phyloP scores from a whole-genome alignment of 2,329 filamentous ascomycete genomes.

The Spiromastix sp. region DNA sequence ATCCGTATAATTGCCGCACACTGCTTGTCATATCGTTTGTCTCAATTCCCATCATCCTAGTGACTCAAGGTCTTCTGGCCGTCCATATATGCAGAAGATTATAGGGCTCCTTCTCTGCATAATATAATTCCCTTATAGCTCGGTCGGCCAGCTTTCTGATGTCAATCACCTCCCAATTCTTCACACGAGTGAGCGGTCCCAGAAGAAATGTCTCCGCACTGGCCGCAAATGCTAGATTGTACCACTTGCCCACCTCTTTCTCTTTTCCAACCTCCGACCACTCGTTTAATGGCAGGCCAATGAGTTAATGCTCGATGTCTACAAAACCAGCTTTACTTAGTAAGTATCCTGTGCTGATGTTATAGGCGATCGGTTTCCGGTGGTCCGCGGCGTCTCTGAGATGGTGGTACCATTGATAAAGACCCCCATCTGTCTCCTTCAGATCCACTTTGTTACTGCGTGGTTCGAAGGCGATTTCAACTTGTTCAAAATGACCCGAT shows the following conservation, averaged over 20 bases:
- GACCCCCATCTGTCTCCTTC: conserved; percentile 33
- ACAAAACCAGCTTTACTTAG: conserved; percentile 66
- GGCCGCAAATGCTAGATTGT: conserved; percentile 66
- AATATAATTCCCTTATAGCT: conserved; percentile 59
- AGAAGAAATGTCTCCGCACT: conserved; percentile 64
- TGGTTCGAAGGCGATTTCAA: conserved; percentile 78
- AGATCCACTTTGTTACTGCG: conserved; percentile 50
- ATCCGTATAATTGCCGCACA: too few species aligned
- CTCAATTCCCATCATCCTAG: too few species aligned
- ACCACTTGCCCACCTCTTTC: conserved; percentile 67
- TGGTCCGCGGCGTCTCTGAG: conserved; percentile 58
- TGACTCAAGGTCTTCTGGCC: too few species aligned
- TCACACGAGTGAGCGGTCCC: conserved; percentile 59
- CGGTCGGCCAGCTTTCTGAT: conserved; percentile 52
- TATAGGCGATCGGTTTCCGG: conserved; percentile 56
- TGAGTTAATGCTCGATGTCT: conserved; percentile 61
- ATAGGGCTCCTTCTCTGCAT: conserved; percentile 58
- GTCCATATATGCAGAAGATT: conserved; percentile 44
- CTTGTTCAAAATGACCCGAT: conserved; percentile 68
- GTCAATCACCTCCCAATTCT: conserved; percentile 49
- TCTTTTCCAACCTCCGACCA: conserved; percentile 57
- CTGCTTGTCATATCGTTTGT: too few species aligned
- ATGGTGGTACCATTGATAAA: conserved; percentile 60
- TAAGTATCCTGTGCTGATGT: conserved; percentile 44
- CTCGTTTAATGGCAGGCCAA: conserved; percentile 61